phyloP scores from a whole-genome alignment of 2,329 filamentous ascomycete species.

The Apiospora koreana region DNA sequence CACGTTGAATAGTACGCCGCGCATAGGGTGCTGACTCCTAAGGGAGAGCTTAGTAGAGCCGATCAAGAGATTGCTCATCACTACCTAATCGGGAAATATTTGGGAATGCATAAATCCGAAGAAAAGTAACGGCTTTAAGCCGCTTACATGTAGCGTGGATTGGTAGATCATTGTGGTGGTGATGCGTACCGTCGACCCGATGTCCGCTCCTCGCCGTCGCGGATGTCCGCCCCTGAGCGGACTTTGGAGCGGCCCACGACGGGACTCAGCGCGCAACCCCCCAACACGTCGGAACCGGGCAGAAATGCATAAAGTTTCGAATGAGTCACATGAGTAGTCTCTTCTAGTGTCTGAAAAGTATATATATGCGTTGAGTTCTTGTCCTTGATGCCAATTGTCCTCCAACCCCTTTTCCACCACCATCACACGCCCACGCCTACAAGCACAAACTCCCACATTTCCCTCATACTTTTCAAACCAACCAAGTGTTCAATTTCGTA shows the following conservation, averaged over 20 bases:
- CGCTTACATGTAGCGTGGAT: neutral
- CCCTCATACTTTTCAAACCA: too few species aligned
- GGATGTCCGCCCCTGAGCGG: neutral
- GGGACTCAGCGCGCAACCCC: neutral
- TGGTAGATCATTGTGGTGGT: neutral
- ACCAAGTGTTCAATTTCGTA: too few species aligned
- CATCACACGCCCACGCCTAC: too few species aligned
- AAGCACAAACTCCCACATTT: too few species aligned
- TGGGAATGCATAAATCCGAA: neutral
- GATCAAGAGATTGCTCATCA: neutral
- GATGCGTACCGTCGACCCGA: neutral
- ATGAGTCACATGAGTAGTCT: neutral
- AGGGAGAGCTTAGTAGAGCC: neutral
- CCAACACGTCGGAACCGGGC: neutral
- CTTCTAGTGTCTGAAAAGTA: neutral
- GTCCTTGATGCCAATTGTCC: neutral
- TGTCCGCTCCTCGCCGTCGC: neutral
- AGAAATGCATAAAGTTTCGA: too few species aligned
- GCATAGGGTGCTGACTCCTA: neutral
- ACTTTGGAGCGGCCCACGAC: neutral
- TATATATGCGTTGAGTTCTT: neutral
- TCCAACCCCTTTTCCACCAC: neutral
- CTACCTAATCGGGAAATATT: neutral
- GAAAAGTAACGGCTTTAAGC: neutral
- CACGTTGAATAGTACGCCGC: neutral